A percentile compares a stretch with the other conserved stretches of the same genome.
These are phyloP conservation scores for Rhexocercosporidium sp. DNA, from an alignment of 2,329 filamentous ascomycete species.

Conservation along the genomic window DNA sequence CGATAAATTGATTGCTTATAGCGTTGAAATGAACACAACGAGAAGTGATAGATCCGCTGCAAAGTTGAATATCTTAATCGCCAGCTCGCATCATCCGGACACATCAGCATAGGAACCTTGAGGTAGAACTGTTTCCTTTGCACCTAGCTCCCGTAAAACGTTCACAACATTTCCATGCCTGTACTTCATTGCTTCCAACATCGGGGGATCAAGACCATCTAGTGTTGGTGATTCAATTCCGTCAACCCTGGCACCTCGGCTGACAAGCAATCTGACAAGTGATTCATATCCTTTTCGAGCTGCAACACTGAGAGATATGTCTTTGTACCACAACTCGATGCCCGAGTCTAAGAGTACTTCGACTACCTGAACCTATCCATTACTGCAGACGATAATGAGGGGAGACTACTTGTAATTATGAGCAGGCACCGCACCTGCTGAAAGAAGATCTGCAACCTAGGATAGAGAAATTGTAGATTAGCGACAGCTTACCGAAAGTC, in stretches of 20 bases:
- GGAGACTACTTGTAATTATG: background rate
- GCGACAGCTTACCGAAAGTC: background rate
- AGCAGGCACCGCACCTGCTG: background rate
- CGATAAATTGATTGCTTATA: too few species aligned
- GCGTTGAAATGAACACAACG: too few species aligned
- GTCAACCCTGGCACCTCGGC: background rate
- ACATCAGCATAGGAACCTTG: background rate
- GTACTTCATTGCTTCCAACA: background rate
- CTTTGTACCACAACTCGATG: background rate
- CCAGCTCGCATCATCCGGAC: too few species aligned
- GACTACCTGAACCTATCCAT: background rate
- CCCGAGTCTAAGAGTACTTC: slow-evolving; percentile 5
- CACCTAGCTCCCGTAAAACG: background rate
- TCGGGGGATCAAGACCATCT: background rate
- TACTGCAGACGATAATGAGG: background rate
- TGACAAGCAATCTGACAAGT: background rate
- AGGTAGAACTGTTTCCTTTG: background rate
- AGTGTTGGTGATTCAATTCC: background rate
- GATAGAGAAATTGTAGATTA: background rate
- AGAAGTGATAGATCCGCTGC: too few species aligned
- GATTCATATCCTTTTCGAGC: background rate
- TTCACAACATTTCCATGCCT: background rate
- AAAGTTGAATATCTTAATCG: too few species aligned
- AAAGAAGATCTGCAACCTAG: background rate
- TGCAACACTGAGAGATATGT: background rate